These are phyloP conservation scores for Ceratobasidium sp. DNA, from an alignment of 1,284 basidiomycete species.

Conservation along the genomic window DNA sequence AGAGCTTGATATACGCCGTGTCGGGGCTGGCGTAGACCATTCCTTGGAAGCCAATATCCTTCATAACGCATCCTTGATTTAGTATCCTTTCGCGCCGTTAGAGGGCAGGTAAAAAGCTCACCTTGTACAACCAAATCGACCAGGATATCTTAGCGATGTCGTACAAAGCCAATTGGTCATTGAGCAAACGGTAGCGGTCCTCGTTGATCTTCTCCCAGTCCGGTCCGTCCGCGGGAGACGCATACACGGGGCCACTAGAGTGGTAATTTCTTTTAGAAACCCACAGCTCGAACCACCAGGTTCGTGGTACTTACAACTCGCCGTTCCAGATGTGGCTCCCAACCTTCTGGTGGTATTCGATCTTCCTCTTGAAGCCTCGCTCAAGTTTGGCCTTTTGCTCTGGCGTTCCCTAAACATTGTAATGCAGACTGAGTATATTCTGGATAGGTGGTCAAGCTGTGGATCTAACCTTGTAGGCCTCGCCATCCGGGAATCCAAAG, in stretches of 20 bases:
- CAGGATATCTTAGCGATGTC: slow-evolving; percentile 66
- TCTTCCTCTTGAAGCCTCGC: slow-evolving; percentile 71
- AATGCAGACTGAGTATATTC: background rate
- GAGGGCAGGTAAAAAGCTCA: background rate
- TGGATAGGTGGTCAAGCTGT: background rate
- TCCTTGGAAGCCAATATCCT: slow-evolving; percentile 81
- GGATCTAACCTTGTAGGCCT: slow-evolving; percentile 41
- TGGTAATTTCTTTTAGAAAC: background rate
- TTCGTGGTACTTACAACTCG: slow-evolving; percentile 61
- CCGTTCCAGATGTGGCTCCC: slow-evolving; percentile 76
- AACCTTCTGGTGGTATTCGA: slow-evolving; percentile 49
- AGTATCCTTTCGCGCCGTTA: background rate
- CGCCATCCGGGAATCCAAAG: slow-evolving; percentile 72
- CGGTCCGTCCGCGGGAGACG: slow-evolving; percentile 47
- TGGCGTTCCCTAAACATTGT: slow-evolving; percentile 20
- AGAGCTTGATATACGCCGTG: slow-evolving; percentile 74
- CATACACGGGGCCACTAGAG: slow-evolving; percentile 44
- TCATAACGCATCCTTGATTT: too few species aligned
- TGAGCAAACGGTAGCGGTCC: slow-evolving; percentile 70
- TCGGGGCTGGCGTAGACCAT: slow-evolving; percentile 77
- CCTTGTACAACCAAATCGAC: slow-evolving; percentile 88
- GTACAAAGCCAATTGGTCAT: slow-evolving; percentile 79
- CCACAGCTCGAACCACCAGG: background rate
- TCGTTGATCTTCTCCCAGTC: slow-evolving; percentile 71
- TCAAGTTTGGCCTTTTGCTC: slow-evolving; percentile 55